Base-by-base conservation (phyloP, 1,284 basidiomycete species). In the Sporisorium graminicola region DNA sequence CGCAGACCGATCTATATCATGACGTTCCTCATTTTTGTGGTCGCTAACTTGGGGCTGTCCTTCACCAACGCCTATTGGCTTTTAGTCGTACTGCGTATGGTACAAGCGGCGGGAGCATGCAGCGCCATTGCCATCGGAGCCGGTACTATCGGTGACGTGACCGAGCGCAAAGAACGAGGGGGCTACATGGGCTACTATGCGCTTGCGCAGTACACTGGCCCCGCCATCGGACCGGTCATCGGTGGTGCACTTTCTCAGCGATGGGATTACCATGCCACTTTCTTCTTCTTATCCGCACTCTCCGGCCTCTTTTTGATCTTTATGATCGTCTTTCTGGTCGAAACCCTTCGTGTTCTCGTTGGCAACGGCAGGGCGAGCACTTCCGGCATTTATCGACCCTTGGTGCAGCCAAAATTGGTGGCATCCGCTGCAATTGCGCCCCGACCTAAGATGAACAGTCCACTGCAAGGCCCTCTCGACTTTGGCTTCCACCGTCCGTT, bases 51-150 rank as follows among this genome's bases (percentile, higher is more conserved):
- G n/a, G 51, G 51, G 24, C 33, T 52, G 6, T 52, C 51, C 0
- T 52, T 52, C 51, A 37, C 33, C n/a, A 37, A 35, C 33, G 31
- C 24, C 33, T 52, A 52, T 16, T 37, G 33, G 31, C 33, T 52
- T 14, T 24, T 52, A 22, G 33, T 52, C n/a, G 33, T 52, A 5
- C 13, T 52, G 20, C 51, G 51, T 5, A 37, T 37, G 33, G 20
- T 52, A 2, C 51, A 52, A 37, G 51, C 51, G n/a, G 51, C 33
- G 5, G 51, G 51, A 18, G 70, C 62, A 6, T 62, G 59, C 50
- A 77, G 74, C 42, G 69, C 74, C 14, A 65, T 77, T 33, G 70
- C 74, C 0, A 68, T 77, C 22, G 74, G 74, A 20, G 69, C 74
- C 5, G 74, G 70, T 16, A 73, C 60, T 27, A 73, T 77, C 24